Percentiles rank a stretch among this genome's conserved stretches.
Evolutionary conservation across 768 basidiomycete genomes (phyloP).

Genomic region (Lyophyllum shimeji): DNA sequence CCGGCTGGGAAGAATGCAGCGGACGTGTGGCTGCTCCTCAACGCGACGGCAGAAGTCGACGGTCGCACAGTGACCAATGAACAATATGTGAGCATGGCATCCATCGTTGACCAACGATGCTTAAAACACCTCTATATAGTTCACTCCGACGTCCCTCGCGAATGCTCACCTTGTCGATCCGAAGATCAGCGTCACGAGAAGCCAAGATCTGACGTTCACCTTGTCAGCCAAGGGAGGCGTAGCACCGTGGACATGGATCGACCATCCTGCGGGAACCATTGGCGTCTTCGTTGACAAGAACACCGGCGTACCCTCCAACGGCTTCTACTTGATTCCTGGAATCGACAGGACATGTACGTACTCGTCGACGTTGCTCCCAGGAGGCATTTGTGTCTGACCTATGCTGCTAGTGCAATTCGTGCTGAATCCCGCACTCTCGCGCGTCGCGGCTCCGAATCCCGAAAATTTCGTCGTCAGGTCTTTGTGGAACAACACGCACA

Average conservation of each 20-base stretch:
- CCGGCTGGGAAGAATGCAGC: conserved; percentile 37
- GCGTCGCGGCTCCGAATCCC: conserved; percentile 33
- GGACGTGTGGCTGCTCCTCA: conserved; percentile 53
- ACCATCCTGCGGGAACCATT: conserved; percentile 54
- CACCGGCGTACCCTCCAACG: conserved; percentile 45
- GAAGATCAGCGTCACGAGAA: conserved; percentile 34
- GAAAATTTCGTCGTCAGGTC: conserved; percentile 50
- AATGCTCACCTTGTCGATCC: conserved; percentile 49
- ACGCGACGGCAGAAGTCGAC: conserved; percentile 44
- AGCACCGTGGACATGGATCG: conserved; percentile 59
- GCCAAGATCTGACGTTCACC: conserved; percentile 42
- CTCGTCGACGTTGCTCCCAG: background rate
- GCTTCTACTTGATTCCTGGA: conserved; percentile 56
- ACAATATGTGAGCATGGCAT: conserved; percentile 41
- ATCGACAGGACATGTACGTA: conserved; percentile 49
- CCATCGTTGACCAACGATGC: background rate
- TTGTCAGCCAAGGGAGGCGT: conserved; percentile 55
- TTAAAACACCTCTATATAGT: conserved; percentile 30
- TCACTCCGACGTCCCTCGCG: conserved; percentile 50
- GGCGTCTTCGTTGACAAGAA: conserved; percentile 48
- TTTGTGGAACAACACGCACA: conserved; percentile 49
- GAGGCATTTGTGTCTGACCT: background rate
- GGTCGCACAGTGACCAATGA: conserved; percentile 45
- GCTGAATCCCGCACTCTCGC: conserved; percentile 38
- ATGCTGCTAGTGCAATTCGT: conserved; percentile 38